Conservation (phyloP, 495 filamentous ascomycete genomes). For the Delitschia confertaspora region DNA sequence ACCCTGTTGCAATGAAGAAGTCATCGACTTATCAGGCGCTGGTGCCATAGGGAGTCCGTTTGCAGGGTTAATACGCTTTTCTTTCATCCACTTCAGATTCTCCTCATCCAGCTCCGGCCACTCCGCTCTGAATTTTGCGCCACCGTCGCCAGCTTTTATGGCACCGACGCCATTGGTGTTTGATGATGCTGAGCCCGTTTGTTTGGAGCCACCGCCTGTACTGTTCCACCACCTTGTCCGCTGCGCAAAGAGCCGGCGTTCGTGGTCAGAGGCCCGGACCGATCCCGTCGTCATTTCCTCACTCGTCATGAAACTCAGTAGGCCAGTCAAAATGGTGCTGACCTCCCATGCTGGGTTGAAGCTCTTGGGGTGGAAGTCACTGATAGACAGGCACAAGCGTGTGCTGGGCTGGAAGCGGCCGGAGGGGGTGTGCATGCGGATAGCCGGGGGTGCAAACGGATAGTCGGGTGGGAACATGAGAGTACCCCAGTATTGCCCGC, state of each 20-base stretch:
- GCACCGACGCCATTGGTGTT: constrained; percentile 49
- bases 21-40: too few species aligned
- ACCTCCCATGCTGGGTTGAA: constrained; percentile 99
- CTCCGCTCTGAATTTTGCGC: constrained; percentile 76
- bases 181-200: not conserved
- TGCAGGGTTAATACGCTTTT: constrained; percentile 66
- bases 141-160: constrained; percentile 79
- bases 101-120: constrained; percentile 86
- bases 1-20: too few species aligned
- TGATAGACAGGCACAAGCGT: constrained; percentile 87
- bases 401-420: constrained; percentile 90
- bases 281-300: constrained; percentile 98
- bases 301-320: constrained; percentile 94
- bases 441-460: constrained; percentile 92
- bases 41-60: constrained; percentile 49
- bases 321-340: constrained; percentile 86
- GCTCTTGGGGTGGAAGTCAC: constrained; percentile 91
- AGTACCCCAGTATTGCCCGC: constrained; percentile 97
- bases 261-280: constrained; percentile 66
- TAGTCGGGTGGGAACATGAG: constrained; percentile 93
- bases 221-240: constrained; percentile 93
- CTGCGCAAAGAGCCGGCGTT: constrained; percentile 68
- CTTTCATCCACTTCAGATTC: constrained; percentile 89
- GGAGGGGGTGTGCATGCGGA: constrained; percentile 96
- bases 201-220: constrained; percentile 77